Evolutionary conservation across 352 stramenopile species (phyloP).

Genomic region (Phytophthora pluvialis): DNA sequence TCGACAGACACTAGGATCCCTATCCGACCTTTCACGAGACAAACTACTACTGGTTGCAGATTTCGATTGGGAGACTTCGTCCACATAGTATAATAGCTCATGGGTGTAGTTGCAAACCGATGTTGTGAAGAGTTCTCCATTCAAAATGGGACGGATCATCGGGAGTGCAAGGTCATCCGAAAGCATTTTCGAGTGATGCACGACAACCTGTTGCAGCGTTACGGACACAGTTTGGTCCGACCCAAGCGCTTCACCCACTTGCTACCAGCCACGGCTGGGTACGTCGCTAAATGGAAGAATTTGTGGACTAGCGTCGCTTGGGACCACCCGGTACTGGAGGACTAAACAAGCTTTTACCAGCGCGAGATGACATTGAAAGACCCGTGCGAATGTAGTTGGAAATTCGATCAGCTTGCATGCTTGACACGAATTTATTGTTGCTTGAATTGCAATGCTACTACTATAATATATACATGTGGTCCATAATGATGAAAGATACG

Average conservation of each 20-base stretch:
- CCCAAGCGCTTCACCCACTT: neutral
- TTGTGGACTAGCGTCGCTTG: neutral
- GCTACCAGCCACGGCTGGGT: no score
- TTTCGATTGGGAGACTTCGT: neutral
- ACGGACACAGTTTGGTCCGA: conserved; percentile 10
- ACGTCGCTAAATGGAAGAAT: no score
- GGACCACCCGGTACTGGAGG: no score
- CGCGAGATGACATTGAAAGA: no score
- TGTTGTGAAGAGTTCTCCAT: conserved; percentile 34
- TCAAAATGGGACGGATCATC: conserved; percentile 24
- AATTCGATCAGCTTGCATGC: no score
- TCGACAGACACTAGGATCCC: neutral
- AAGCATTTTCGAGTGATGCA: conserved; percentile 24
- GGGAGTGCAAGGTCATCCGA: conserved; percentile 15
- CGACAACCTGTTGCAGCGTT: conserved; percentile 20
- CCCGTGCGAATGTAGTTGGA: no score
- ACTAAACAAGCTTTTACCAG: no score
- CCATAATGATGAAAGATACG: no score
- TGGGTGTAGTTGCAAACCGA: conserved; percentile 22
- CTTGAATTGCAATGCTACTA: no score
- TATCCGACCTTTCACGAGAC: conserved; percentile 33
- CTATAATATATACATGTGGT: no score
- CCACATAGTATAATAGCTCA: neutral
- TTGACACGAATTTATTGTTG: no score
- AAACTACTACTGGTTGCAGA: neutral